Percentiles rank a stretch among this genome's conserved stretches.
These are phyloP conservation scores for Skeletonema costatum DNA, from an alignment of 108 stramenopile species.

Conservation along the genomic window DNA sequence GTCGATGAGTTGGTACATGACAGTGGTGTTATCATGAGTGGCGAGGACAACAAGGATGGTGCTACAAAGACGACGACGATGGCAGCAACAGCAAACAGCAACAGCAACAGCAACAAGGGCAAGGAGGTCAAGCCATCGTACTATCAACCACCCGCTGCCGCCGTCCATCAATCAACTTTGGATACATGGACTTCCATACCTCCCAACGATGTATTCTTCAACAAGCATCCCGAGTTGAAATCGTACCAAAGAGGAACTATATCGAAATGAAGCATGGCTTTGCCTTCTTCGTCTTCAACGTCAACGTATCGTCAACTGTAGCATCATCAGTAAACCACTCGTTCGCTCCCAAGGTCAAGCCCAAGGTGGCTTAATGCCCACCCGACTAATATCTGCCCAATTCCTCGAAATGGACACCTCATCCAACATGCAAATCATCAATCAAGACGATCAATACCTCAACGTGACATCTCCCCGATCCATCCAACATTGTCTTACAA, in stretches of 20 bases:
- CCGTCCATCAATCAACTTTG: background rate
- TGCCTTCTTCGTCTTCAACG: background rate
- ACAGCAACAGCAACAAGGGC: background rate
- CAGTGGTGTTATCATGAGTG: background rate
- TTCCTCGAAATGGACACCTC: conserved; percentile 49
- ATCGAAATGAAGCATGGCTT: conserved; percentile 13
- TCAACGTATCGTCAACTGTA: background rate
- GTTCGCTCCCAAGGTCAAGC: background rate
- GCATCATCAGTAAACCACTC: background rate
- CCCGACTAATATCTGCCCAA: conserved; percentile 38
- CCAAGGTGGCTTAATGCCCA: background rate
- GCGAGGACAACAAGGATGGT: background rate
- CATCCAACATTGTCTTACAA: conserved; percentile 6
- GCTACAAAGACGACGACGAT: background rate
- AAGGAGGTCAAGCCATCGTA: background rate
- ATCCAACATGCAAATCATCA: conserved; percentile 43
- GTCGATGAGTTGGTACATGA: background rate
- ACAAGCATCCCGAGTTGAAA: conserved; percentile 29
- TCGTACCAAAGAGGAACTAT: conserved; percentile 35
- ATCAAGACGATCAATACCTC: conserved; percentile 46
- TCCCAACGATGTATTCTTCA: conserved; percentile 45
- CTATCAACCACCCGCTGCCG: background rate
- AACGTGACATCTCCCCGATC: conserved; percentile 15
- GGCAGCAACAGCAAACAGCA: background rate
- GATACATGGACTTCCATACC: conserved; percentile 33